These are phyloP conservation scores for Aureoboletus auriporus DNA, from an alignment of 768 basidiomycete genomes.

Conservation along the genomic window DNA sequence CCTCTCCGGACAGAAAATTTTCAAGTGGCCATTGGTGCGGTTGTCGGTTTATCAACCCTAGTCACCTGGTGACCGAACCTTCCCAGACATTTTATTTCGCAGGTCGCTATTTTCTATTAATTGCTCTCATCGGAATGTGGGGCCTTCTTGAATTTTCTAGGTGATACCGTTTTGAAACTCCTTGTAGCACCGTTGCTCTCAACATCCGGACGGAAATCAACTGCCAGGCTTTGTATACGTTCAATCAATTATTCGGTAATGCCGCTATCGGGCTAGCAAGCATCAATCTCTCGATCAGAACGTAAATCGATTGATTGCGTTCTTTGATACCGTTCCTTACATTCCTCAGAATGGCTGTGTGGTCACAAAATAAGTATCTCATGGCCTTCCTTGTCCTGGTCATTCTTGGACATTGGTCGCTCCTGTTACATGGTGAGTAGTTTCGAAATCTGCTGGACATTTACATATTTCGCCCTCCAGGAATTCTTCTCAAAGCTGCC, in stretches of 20 bases:
- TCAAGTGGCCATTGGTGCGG: conserved; percentile 64
- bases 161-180: neutral
- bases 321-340: neutral
- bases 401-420: conserved; percentile 69
- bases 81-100: conserved; percentile 63
- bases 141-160: conserved; percentile 15
- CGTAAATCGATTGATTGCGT: conserved; percentile 39
- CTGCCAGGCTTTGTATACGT: conserved; percentile 67
- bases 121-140: conserved; percentile 68
- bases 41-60: neutral
- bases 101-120: conserved; percentile 60
- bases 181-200: conserved; percentile 48
- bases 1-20: conserved; percentile 50
- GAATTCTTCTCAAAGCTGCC: conserved; percentile 54
- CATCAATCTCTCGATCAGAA: conserved; percentile 65
- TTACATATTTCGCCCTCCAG: conserved; percentile 26
- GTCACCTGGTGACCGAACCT: neutral
- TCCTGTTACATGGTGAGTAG: conserved; percentile 57
- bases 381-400: conserved; percentile 47
- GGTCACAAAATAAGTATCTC: conserved; percentile 56
- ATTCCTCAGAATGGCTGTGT: conserved; percentile 58
- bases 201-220: conserved; percentile 57
- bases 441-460: neutral
- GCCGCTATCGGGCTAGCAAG: conserved; percentile 66
- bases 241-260: conserved; percentile 63